Evolutionary conservation across 2,329 filamentous ascomycete species (phyloP).

Genomic region (Aspergillus udagawae): DNA sequence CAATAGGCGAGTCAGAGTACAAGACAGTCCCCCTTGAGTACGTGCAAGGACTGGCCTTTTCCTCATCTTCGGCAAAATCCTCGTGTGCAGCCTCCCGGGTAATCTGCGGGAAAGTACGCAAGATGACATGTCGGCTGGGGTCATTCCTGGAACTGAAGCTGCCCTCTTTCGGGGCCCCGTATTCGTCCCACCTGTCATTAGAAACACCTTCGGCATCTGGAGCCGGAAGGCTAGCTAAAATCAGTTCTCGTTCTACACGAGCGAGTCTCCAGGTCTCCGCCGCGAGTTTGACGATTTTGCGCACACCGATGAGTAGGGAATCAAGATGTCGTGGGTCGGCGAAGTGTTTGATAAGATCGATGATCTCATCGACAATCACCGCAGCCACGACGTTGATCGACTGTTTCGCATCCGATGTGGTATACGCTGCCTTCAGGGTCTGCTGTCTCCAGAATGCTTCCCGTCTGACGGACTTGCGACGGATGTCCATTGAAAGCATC

Average conservation of each 20-base stretch:
- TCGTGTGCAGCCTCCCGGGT: conserved; percentile 49
- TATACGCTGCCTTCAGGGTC: conserved; percentile 55
- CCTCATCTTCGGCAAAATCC: conserved; percentile 44
- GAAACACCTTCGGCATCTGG: conserved; percentile 31
- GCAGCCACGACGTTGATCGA: conserved; percentile 54
- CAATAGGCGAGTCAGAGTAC: conserved; percentile 46
- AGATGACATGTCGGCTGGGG: conserved; percentile 41
- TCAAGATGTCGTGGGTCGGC: conserved; percentile 50
- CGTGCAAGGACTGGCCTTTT: conserved; percentile 42
- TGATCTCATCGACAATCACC: conserved; percentile 55
- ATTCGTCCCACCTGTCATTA: conserved; percentile 38
- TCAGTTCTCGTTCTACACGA: conserved; percentile 54
- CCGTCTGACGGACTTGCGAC: conserved; percentile 52
- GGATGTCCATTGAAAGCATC: conserved; percentile 53
- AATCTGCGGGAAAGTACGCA: conserved; percentile 52
- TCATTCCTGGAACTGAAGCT: conserved; percentile 12
- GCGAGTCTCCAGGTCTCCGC: conserved; percentile 58
- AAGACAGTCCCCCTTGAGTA: conserved; percentile 49
- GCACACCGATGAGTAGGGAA: conserved; percentile 47
- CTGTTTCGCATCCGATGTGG: conserved; percentile 53
- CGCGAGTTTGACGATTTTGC: conserved; percentile 55
- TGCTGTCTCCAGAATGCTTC: conserved; percentile 58
- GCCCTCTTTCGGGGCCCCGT: conserved; percentile 21
- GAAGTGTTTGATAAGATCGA: conserved; percentile 52
- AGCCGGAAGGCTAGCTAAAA: conserved; percentile 49